A percentile compares a stretch with the other conserved stretches of the same genome.
These are phyloP conservation scores for Knufia petricola DNA, from an alignment of 2,329 filamentous ascomycete species.

Conservation along the genomic window DNA sequence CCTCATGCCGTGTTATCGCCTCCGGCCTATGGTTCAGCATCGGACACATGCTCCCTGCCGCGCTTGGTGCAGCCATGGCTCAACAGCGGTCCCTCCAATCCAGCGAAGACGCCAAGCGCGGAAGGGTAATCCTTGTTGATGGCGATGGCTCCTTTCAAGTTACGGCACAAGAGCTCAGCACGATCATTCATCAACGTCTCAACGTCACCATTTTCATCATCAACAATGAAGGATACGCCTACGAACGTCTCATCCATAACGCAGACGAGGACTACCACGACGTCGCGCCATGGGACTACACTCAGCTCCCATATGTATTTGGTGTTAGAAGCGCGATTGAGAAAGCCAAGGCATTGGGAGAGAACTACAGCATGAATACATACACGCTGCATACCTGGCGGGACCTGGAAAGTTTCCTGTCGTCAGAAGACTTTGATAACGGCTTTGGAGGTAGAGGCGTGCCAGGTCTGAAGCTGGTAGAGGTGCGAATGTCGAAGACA, in stretches of 20 bases:
- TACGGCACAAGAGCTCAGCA: constrained; percentile 68
- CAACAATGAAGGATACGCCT: constrained; percentile 81
- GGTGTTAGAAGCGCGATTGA: constrained; percentile 37
- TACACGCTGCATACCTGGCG: constrained; percentile 59
- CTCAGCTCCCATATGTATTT: constrained; percentile 57
- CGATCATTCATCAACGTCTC: constrained; percentile 66
- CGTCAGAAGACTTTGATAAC: constrained; percentile 52
- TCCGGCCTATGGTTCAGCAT: constrained; percentile 67
- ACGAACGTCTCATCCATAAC: constrained; percentile 80
- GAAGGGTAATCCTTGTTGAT: constrained; percentile 71
- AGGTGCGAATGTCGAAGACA: constrained; percentile 69
- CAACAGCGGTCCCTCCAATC: constrained; percentile 7
- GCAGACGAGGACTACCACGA: constrained; percentile 75
- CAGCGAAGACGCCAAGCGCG: constrained; percentile 22
- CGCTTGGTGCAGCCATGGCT: constrained; percentile 63
- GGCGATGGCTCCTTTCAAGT: constrained; percentile 82
- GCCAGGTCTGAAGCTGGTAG: constrained; percentile 56
- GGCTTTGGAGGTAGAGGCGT: constrained; percentile 23
- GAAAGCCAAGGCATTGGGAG: constrained; percentile 38
- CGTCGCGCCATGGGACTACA: constrained; percentile 64
- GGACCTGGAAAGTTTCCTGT: constrained; percentile 57
- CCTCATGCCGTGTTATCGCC: constrained; percentile 49
- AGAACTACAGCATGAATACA: constrained; percentile 10
- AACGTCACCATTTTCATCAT: constrained; percentile 76
- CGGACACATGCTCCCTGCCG: constrained; percentile 54